Evolutionary conservation across 768 basidiomycete genomes (phyloP).

Genomic region (Pisolithus albus): DNA sequence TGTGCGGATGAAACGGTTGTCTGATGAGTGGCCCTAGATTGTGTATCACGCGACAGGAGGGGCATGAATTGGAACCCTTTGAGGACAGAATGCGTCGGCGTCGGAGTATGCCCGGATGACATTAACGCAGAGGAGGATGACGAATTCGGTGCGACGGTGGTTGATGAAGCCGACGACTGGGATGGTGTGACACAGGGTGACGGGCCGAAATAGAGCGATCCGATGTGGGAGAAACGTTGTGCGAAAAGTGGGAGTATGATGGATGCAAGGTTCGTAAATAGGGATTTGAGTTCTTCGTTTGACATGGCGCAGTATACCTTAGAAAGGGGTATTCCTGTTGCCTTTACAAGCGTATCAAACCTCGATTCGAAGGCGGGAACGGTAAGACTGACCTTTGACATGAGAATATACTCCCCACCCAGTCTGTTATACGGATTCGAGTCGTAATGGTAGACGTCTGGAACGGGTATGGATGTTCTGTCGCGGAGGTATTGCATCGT

Average conservation of each 20-base stretch:
- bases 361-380: slow-evolving; percentile 1
- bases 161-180: neutral
- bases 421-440: slow-evolving; percentile 80
- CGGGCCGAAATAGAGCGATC: slow-evolving; percentile 54
- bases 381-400: slow-evolving; percentile 61
- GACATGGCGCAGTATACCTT: slow-evolving; percentile 65
- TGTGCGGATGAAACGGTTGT: neutral
- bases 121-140: slow-evolving; percentile 12
- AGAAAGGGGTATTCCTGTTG: slow-evolving; percentile 63
- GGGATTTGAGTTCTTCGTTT: slow-evolving; percentile 53
- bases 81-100: slow-evolving; percentile 15
- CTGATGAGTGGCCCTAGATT: neutral
- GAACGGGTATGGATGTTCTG: slow-evolving; percentile 66
- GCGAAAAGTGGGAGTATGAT: slow-evolving; percentile 69
- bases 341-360: slow-evolving; percentile 35
- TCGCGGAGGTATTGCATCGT: slow-evolving; percentile 76
- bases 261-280: slow-evolving; percentile 62
- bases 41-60: slow-evolving; percentile 2
- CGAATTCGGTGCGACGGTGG: slow-evolving; percentile 11
- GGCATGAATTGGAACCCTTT: slow-evolving; percentile 17
- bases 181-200: slow-evolving; percentile 4
- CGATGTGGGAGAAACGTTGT: slow-evolving; percentile 69
- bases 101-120: slow-evolving; percentile 15
- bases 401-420: slow-evolving; percentile 79
- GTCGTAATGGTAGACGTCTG: slow-evolving; percentile 69